phyloP scores from a whole-genome alignment of 192 early-diverging fungal genomes.

The Gigaspora rosea region DNA sequence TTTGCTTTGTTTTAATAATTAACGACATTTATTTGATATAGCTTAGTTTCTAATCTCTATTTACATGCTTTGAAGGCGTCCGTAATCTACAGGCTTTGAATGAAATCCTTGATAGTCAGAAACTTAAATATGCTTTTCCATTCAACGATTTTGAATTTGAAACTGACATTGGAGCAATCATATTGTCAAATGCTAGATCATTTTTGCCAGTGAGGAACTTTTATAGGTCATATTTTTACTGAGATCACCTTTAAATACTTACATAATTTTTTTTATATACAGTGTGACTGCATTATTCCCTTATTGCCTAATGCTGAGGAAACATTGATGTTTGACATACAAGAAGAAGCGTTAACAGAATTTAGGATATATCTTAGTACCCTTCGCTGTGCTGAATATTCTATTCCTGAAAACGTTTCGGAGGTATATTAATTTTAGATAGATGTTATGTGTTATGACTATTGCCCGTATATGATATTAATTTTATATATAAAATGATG shows the following conservation, averaged over 20 bases:
- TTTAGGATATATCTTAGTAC: constrained; percentile 63
- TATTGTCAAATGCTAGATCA: constrained; percentile 69
- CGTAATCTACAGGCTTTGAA: constrained; percentile 70
- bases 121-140: constrained; percentile 68
- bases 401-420: constrained; percentile 62
- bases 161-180: constrained; percentile 63
- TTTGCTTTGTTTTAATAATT: not conserved
- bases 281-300: constrained; percentile 58
- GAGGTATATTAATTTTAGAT: constrained; percentile 40
- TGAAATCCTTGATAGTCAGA: constrained; percentile 61
- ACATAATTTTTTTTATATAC: constrained; percentile 20
- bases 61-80: constrained; percentile 44
- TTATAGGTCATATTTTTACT: not conserved
- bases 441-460: not conserved
- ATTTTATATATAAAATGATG: not conserved
- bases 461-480: not conserved
- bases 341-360: constrained; percentile 48
- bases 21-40: not conserved
- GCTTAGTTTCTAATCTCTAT: not conserved
- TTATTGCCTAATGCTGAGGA: constrained; percentile 37
- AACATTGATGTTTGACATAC: constrained; percentile 37
- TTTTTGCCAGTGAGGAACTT: constrained; percentile 58
- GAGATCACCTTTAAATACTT: not conserved
- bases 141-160: constrained; percentile 71
- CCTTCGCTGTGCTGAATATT: constrained; percentile 54